These are phyloP conservation scores for Nicotiana sylvestris DNA, from an alignment of 257 asterid species.

Conservation along the genomic window DNA sequence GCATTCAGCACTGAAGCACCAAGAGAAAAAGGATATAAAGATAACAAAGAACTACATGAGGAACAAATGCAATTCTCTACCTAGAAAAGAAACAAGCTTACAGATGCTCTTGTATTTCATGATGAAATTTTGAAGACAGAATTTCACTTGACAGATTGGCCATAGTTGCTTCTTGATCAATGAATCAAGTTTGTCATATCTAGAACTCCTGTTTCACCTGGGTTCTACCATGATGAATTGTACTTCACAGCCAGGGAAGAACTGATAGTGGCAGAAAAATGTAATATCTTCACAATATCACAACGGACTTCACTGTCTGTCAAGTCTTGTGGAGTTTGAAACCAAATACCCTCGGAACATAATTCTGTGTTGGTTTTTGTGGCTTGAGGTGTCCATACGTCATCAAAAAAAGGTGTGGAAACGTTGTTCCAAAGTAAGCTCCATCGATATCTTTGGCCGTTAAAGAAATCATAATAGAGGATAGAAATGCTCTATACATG, in stretches of 20 bases:
- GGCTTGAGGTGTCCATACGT: slow-evolving; percentile 92
- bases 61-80: slow-evolving; percentile 13
- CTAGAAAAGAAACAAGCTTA: slow-evolving; percentile 18
- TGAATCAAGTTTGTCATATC: slow-evolving; percentile 30
- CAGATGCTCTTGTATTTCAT: slow-evolving; percentile 20
- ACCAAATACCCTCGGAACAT: slow-evolving; percentile 83
- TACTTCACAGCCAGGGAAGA: slow-evolving; percentile 31
- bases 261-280: slow-evolving; percentile 27
- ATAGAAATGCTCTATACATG: background rate
- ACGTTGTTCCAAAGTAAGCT: slow-evolving; percentile 89
- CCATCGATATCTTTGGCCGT: slow-evolving; percentile 79
- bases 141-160: slow-evolving; percentile 24
- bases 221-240: background rate
- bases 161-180: slow-evolving; percentile 27
- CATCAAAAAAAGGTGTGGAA: slow-evolving; percentile 94
- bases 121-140: slow-evolving; percentile 17
- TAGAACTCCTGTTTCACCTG: slow-evolving; percentile 16
- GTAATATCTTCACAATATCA: slow-evolving; percentile 25
- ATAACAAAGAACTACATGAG: slow-evolving; percentile 9
- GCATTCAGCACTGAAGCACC: slow-evolving; percentile 1
- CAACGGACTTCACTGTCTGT: slow-evolving; percentile 26
- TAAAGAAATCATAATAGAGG: slow-evolving; percentile 34
- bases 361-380: slow-evolving; percentile 74
- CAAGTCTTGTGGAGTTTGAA: slow-evolving; percentile 86
- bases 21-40: background rate